These are phyloP conservation scores for Saccharomyces hybrid DNA, from an alignment of 1,139 yeast species.

Conservation along the genomic window DNA sequence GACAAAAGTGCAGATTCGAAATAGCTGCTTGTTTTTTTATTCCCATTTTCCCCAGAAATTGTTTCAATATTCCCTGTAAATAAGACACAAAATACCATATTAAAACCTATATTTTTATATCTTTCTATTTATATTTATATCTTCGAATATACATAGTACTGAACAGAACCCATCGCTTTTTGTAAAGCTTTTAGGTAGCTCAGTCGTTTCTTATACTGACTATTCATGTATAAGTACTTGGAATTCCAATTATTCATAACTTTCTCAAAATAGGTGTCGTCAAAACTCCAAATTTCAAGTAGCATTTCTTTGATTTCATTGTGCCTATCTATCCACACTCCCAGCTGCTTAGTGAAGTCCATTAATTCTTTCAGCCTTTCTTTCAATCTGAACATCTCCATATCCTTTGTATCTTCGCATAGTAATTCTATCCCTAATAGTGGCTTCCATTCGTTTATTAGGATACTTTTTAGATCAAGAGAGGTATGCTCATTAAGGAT, in stretches of 20 bases:
- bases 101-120: background rate
- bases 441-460: conserved; percentile 37
- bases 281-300: conserved; percentile 35
- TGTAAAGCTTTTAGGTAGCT: conserved; percentile 29
- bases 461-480: conserved; percentile 4
- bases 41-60: background rate
- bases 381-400: conserved; percentile 21
- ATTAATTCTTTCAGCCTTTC: conserved; percentile 25
- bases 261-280: conserved; percentile 17
- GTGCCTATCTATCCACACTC: conserved; percentile 31
- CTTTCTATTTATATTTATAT: conserved; percentile 12
- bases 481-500: conserved; percentile 9
- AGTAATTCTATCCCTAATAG: conserved; percentile 33
- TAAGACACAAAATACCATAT: background rate
- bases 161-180: conserved; percentile 1
- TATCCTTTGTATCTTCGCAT: conserved; percentile 13
- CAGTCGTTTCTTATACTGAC: conserved; percentile 31
- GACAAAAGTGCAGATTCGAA: background rate
- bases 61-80: background rate
- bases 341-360: conserved; percentile 30
- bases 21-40: background rate
- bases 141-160: conserved; percentile 12
- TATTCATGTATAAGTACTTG: conserved; percentile 32
- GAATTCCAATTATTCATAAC: conserved; percentile 37
- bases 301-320: conserved; percentile 30